These are phyloP conservation scores for Luvunga scandens DNA, from an alignment of 345 rosid genomes.

Conservation along the genomic window DNA sequence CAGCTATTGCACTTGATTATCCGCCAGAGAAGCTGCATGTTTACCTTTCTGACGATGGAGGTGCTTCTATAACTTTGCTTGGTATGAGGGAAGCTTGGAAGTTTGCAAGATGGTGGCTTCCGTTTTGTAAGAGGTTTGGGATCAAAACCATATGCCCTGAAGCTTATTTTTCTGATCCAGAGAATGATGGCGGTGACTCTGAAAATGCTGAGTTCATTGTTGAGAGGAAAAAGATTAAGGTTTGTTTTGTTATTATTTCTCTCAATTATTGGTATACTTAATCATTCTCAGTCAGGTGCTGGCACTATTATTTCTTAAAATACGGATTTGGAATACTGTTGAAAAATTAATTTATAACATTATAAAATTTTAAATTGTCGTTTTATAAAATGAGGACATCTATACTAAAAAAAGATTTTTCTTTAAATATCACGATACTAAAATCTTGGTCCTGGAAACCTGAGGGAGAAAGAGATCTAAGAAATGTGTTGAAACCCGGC, in stretches of 20 bases:
- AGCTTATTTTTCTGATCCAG: slow-evolving; percentile 26
- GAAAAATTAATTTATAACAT: no score
- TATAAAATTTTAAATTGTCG: no score
- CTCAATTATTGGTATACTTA: no score
- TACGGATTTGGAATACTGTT: no score
- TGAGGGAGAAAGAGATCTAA: no score
- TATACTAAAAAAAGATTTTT: no score
- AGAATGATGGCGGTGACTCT: background rate
- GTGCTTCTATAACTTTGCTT: slow-evolving; percentile 34
- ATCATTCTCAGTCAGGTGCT: no score
- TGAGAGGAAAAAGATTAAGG: slow-evolving; percentile 21
- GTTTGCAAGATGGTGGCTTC: slow-evolving; percentile 48
- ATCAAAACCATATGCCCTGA: slow-evolving; percentile 26
- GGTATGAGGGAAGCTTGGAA: slow-evolving; percentile 35
- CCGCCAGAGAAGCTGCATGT: slow-evolving; percentile 45
- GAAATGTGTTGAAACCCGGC: no score
- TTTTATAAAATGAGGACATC: no score
- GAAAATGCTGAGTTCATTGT: slow-evolving; percentile 1
- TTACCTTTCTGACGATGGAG: slow-evolving; percentile 51
- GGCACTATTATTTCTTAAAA: no score
- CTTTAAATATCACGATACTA: no score
- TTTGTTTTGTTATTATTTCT: background rate
- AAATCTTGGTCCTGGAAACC: no score
- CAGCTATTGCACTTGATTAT: slow-evolving; percentile 50
- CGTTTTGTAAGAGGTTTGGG: slow-evolving; percentile 39